Evolutionary conservation across 179 eudicot genomes (phyloP).

Genomic region (Camellia oleifera): DNA sequence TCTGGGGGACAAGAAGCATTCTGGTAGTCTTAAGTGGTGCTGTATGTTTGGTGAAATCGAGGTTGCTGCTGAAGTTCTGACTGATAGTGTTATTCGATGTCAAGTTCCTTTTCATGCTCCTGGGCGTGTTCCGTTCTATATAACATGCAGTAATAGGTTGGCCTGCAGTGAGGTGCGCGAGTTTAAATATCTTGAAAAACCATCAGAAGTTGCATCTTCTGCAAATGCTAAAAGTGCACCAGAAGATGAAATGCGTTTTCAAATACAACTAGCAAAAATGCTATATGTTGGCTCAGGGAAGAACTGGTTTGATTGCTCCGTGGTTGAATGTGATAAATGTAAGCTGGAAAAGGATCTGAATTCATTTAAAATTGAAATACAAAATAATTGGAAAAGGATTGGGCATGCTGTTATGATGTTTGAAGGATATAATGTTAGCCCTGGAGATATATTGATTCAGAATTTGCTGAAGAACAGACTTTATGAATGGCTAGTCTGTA

Average conservation of each 20-base stretch:
- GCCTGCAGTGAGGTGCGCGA: slow-evolving; percentile 83
- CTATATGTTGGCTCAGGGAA: slow-evolving; percentile 15
- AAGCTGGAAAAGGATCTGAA: slow-evolving; percentile 13
- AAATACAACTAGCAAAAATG: slow-evolving; percentile 40
- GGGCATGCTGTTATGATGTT: slow-evolving; percentile 19
- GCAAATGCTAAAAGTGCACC: neutral
- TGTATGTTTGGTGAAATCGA: slow-evolving; percentile 83
- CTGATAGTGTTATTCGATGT: slow-evolving; percentile 48
- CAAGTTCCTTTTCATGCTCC: slow-evolving; percentile 54
- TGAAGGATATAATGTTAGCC: neutral
- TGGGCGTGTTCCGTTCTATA: slow-evolving; percentile 65
- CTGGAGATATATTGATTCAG: slow-evolving; percentile 15
- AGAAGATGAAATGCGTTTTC: slow-evolving; percentile 40
- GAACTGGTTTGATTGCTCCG: slow-evolving; percentile 12
- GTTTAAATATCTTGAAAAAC: slow-evolving; percentile 48
- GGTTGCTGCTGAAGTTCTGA: slow-evolving; percentile 53
- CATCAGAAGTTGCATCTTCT: slow-evolving; percentile 6
- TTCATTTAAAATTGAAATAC: slow-evolving; percentile 16
- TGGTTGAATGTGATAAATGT: slow-evolving; percentile 16
- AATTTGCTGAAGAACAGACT: slow-evolving; percentile 39
- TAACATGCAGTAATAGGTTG: slow-evolving; percentile 66
- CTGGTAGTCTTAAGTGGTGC: slow-evolving; percentile 43
- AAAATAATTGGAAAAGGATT: slow-evolving; percentile 32
- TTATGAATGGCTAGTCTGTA: slow-evolving; percentile 47
- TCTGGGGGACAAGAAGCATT: slow-evolving; percentile 37